phyloP scores from a whole-genome alignment of 1,284 basidiomycete genomes.

The Volvariella surrecta region DNA sequence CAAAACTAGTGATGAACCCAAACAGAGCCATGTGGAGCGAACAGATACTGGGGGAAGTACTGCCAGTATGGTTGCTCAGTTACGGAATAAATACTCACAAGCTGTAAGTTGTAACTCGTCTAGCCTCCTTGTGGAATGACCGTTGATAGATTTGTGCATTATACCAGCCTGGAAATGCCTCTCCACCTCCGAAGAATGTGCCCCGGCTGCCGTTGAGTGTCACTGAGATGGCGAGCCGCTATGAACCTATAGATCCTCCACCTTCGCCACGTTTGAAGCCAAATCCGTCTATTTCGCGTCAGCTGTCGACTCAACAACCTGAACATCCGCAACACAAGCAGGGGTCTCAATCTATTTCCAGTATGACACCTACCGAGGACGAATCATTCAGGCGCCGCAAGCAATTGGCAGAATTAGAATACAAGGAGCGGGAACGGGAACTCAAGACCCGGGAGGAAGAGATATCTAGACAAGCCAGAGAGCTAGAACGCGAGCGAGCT shows the following conservation, averaged over 20 bases:
- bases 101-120: constrained; percentile 31
- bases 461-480: constrained; percentile 39
- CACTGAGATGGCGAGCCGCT: constrained; percentile 55
- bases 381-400: constrained; percentile 29
- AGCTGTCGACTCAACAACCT: constrained; percentile 20
- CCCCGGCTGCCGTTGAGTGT: constrained; percentile 56
- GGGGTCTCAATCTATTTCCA: constrained; percentile 1
- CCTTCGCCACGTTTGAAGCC: constrained; percentile 21
- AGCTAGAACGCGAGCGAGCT: constrained; percentile 43
- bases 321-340: constrained; percentile 14
- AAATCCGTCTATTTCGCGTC: constrained; percentile 20
- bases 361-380: constrained; percentile 17
- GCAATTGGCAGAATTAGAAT: constrained; percentile 36
- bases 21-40: constrained; percentile 26
- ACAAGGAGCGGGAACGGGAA: constrained; percentile 43
- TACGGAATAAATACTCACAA: constrained; percentile 54
- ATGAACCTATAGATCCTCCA: constrained; percentile 36
- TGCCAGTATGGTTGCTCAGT: constrained; percentile 57
- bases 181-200: constrained; percentile 51
- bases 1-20: too few species aligned
- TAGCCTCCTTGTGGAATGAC: constrained; percentile 1
- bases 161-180: constrained; percentile 38
- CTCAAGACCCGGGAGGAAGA: constrained; percentile 55
- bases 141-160: constrained; percentile 4
- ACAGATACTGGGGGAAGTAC: constrained; percentile 42